Percentiles rank a stretch among this genome's conserved stretches.
Evolutionary conservation across 2,329 filamentous ascomycete species (phyloP).

Genomic region (Ascochyta fabae): DNA sequence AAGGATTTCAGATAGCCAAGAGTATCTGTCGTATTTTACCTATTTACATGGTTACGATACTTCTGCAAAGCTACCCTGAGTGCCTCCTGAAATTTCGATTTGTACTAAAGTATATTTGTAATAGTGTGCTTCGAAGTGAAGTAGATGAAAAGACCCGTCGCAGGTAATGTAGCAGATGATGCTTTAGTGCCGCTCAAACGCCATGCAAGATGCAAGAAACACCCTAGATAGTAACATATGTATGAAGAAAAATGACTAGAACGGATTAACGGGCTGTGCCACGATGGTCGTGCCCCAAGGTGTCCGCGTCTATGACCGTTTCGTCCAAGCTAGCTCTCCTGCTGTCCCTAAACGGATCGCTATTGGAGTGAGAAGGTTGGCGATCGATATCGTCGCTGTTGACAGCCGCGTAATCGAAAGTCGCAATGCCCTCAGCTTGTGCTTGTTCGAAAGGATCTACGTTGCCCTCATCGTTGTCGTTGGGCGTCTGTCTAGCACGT

Average conservation of each 20-base stretch:
- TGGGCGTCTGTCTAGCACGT: not conserved
- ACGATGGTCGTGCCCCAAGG: not conserved
- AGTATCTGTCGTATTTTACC: no score
- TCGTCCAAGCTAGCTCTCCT: constrained; percentile 4
- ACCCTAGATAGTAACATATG: not conserved
- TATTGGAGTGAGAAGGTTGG: not conserved
- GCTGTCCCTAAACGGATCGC: constrained; percentile 11
- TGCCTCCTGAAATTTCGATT: no score
- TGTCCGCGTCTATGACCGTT: not conserved
- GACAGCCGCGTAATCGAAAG: constrained; percentile 9
- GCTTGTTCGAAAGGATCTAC: constrained; percentile 9
- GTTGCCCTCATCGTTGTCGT: not conserved
- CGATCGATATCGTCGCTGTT: not conserved
- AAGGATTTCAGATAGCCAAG: no score
- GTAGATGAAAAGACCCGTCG: not conserved
- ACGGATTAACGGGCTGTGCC: not conserved
- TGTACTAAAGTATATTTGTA: not conserved
- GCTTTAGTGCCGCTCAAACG: not conserved
- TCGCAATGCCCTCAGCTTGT: constrained; percentile 4
- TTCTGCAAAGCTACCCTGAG: no score
- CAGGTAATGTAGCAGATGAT: not conserved
- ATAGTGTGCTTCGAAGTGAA: constrained; percentile 16
- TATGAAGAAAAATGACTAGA: not conserved
- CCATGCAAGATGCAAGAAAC: not conserved
- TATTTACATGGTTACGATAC: no score